Evolutionary conservation across 176 grass and related monocot species (phyloP), one percentile per base, ranked within the genome.

Genomic region (Oryza glaberrima): DNA sequence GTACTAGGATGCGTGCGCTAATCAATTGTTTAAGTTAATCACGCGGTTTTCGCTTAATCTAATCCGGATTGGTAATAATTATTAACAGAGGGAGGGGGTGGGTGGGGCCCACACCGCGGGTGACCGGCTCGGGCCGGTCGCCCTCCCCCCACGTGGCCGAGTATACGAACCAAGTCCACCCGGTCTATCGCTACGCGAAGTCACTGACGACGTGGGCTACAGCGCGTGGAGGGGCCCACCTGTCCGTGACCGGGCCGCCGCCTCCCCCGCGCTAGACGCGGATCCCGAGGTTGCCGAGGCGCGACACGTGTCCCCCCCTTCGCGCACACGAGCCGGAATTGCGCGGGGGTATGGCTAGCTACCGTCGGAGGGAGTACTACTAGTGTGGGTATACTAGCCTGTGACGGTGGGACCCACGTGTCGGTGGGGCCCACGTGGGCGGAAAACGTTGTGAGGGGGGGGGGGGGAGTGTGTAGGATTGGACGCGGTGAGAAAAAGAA

Each of bases 141-240:
- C 58, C 16, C 69, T 7, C 47, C 41, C 4, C 73, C 84, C 84
- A 83, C 84, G 84, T 86, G 79, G 78, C 85, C 25, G 49, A 76
- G 26, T 3, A 32, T 32, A 32, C 65, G 71, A 63, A 41, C 11
- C 22, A 12, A 3, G 15, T 38, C 13, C 52, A 40, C 70, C 2
- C 0, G 4, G 3, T 0, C 4, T 0, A 0, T 1, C 0, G 0
- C 0, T 8, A 1, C 13, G 0, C 9, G 0, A 0, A 0, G 3
- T 2, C 48, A 34, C 88, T 87, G 80, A 83, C 61, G 13, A 0
- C 0, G 0, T 7, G 60, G 8, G n/a, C 58, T 7, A 63, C 58
- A 20, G 17, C 0, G 26, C 2, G 0, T 5, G 3, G 0, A 1
- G 0, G 0, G 35, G 0, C 79, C 83, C 79, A 2, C 19, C 0